Percentiles rank a stretch among this genome's conserved stretches.
Conservation (phyloP, 2,329 filamentous ascomycete species). For the Fusarium verticillioides region DNA sequence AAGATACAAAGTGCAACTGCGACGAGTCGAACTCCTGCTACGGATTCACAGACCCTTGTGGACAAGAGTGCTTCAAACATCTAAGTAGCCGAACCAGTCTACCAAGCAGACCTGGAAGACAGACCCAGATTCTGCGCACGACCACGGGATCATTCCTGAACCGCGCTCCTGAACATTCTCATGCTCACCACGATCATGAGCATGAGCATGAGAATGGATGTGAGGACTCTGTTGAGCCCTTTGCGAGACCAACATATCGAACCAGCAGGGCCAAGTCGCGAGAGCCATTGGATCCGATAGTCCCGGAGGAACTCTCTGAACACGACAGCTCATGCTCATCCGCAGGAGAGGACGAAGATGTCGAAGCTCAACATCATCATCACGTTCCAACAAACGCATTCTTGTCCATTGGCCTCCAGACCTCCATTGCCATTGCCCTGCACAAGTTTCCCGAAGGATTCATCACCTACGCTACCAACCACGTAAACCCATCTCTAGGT, state of each 20-base stretch:
- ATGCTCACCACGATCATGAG: slow-evolving; percentile 37
- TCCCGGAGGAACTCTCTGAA: slow-evolving; percentile 38
- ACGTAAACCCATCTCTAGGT: slow-evolving; percentile 88
- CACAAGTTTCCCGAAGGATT: slow-evolving; percentile 93
- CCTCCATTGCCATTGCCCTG: slow-evolving; percentile 91
- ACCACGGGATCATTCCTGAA: slow-evolving; percentile 52
- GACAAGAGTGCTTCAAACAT: slow-evolving; percentile 73
- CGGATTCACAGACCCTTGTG: slow-evolving; percentile 73
- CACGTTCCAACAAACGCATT: slow-evolving; percentile 96
- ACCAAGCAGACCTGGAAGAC: slow-evolving; percentile 45
- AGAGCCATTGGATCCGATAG: slow-evolving; percentile 48
- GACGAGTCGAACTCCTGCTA: slow-evolving; percentile 70
- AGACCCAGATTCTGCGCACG: slow-evolving; percentile 55
- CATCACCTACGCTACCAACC: slow-evolving; percentile 96
- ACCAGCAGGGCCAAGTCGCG: slow-evolving; percentile 55
- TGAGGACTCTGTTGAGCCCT: slow-evolving; percentile 36
- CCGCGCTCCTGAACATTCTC: slow-evolving; percentile 44
- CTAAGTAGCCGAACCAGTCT: slow-evolving; percentile 54
- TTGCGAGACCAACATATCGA: slow-evolving; percentile 49
- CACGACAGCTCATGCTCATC: slow-evolving; percentile 44
- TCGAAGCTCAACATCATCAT: slow-evolving; percentile 79
- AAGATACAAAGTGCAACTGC: slow-evolving; percentile 71
- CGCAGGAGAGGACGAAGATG: slow-evolving; percentile 54
- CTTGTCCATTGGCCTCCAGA: slow-evolving; percentile 93
- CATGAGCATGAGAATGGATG: slow-evolving; percentile 43